Evolutionary conservation across 805 yeast genomes (phyloP).

Genomic region (Deakozyma indianensis): DNA sequence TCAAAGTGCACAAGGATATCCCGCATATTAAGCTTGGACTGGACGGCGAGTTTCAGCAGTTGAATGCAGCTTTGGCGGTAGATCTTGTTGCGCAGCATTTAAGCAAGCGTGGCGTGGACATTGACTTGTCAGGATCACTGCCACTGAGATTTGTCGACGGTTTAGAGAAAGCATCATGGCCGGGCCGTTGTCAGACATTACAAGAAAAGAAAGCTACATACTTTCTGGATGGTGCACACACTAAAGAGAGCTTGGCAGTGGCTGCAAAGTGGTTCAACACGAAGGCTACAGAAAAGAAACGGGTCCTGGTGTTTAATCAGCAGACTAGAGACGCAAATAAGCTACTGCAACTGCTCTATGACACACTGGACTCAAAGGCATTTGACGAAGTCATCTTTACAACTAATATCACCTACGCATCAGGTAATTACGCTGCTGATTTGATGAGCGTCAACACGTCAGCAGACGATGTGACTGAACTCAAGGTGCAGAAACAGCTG

Average conservation of each 20-base stretch:
- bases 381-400: constrained; percentile 77
- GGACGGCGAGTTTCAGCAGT: constrained; percentile 65
- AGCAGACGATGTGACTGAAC: constrained; percentile 59
- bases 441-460: constrained; percentile 77
- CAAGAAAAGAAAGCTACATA: constrained; percentile 41
- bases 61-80: constrained; percentile 81
- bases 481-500: constrained; percentile 65
- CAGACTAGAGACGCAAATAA: constrained; percentile 77
- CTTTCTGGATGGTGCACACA: constrained; percentile 94
- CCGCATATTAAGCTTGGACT: constrained; percentile 20
- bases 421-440: constrained; percentile 60
- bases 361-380: constrained; percentile 13
- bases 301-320: constrained; percentile 74
- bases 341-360: constrained; percentile 39
- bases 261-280: constrained; percentile 65
- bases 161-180: constrained; percentile 40
- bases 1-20: constrained; percentile 30
- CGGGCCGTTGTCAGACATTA: constrained; percentile 86
- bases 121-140: constrained; percentile 9
- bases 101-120: constrained; percentile 26
- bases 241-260: constrained; percentile 72
- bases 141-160: constrained; percentile 12
- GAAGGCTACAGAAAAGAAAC: constrained; percentile 13
- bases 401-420: constrained; percentile 83
- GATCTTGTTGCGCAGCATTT: constrained; percentile 53